Evolutionary conservation across 140 eudicot genomes (phyloP), one percentile per base, ranked within the genome.

Genomic region (Ambrosia hybrid): DNA sequence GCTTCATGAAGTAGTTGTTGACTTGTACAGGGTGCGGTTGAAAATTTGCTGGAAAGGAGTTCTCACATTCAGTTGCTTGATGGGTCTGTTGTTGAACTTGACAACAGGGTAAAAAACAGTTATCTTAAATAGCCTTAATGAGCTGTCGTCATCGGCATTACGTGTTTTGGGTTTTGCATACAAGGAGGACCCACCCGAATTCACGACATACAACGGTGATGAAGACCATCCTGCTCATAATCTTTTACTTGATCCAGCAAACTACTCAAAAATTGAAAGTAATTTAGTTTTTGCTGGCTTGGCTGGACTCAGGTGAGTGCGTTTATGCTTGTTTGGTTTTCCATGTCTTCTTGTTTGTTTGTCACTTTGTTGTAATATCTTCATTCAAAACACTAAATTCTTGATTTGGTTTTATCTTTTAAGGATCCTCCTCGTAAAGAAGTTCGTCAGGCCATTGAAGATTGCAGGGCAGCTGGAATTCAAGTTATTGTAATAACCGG

Each of bases 111-210:
- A 14, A 89, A 89, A 76, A 74, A 33, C 67, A 45, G 65, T 53
- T 21, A 89, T 89, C 57, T 73, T 86, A 74, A 68, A 78, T 57
- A 89, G 84, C 77, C 92, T 89, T 58, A 70, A 84, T 17, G 82
- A 84, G 67, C 82, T 86, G 82, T 89, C 96, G 3, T 21, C 86
- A 6, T 67, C 76, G 64, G 92, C 96, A 38, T 92, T 92, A 73
- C 95, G 98, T 74, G 92, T 90, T 17, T 65, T 89, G 78, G 96
- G 90, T 77, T 89, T 89, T 80, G 96, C 96, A 61, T 89, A 84
- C 87, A 89, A 89, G 73, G 90, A 86, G 34, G 90, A 89, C 45
- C 85, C 82, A 61, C 75, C 77, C 34, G 88, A 86, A 21, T 89
- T 89, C 64, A 79, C 84, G 6, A 86, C 90, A 60, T 89, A 89